Evolutionary conservation across 2,329 filamentous ascomycete species (phyloP), one percentile per base, ranked within the genome.

Genomic region (Penicillium concentricum): DNA sequence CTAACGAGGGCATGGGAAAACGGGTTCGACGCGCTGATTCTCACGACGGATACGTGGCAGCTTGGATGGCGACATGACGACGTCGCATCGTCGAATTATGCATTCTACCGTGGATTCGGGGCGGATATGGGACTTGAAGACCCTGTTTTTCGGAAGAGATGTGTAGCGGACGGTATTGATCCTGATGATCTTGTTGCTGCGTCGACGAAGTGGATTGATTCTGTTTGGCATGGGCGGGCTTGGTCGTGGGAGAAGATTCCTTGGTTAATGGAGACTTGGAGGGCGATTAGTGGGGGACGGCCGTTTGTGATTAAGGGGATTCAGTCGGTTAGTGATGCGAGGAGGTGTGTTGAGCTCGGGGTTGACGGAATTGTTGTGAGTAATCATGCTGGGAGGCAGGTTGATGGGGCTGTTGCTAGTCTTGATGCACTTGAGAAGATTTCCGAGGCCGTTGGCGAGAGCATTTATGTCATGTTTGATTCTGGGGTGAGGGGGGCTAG

Each of bases 311-410:
- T 91, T 26, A 91, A 91, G 71, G 88, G 88, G 0, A 83, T 91
- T n/a, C 87, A 90, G 74, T 84, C 82, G 15, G 82, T 84, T 0
- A 76, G 78, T 39, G 88, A 91, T 70, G 87, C 87, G 15, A 76
- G 79, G 51, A 79, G 77, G 62, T 85, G 85, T 2, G 79, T 86
- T 35, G 79, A 87, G 50, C 67, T 79, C 13, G 87, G 85, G 0
- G 82, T 84, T 3, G 84, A 90, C 61, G 88, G 84, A 0, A 88
- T 91, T 46, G 80, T 91, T 1, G 77, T 91, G 2, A 84, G 81
- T 15, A 91, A 91, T 63, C 88, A 91, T 68, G 88, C 87, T 1
- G 88, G 88, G 0, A 72, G 88, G 20, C 84, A 87, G 69, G 82
- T 87, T 2, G 84, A 87, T 62, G 84, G 84, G 0, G 83, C 84